Evolutionary conservation across 768 basidiomycete genomes (phyloP).

Genomic region (Ramaria sp.): DNA sequence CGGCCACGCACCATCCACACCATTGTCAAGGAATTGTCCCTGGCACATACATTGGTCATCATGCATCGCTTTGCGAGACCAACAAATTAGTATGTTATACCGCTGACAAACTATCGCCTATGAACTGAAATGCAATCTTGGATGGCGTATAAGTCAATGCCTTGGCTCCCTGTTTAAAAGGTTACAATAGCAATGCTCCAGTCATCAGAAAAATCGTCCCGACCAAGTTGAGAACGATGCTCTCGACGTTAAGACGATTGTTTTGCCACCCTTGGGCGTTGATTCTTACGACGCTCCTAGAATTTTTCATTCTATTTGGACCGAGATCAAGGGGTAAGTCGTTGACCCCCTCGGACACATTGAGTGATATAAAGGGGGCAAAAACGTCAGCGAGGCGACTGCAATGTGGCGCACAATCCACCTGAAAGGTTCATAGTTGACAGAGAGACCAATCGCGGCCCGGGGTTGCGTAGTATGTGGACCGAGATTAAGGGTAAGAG

Average conservation of each 20-base stretch:
- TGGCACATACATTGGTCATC: background rate
- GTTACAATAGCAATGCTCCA: background rate
- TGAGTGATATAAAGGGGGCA: conserved; percentile 21
- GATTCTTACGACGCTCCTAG: conserved; percentile 29
- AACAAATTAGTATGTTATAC: conserved; percentile 18
- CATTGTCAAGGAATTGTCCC: conserved; percentile 44
- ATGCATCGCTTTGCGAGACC: background rate
- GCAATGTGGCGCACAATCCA: background rate
- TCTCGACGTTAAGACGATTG: conserved; percentile 43
- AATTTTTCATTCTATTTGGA: background rate
- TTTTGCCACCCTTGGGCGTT: conserved; percentile 52
- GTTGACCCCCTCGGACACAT: conserved; percentile 38
- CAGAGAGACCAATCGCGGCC: conserved; percentile 37
- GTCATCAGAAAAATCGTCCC: background rate
- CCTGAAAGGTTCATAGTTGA: conserved; percentile 35
- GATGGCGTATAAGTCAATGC: conserved; percentile 36
- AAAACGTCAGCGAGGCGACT: background rate
- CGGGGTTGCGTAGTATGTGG: conserved; percentile 36
- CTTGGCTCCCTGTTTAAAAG: conserved; percentile 31
- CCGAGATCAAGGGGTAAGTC: conserved; percentile 25
- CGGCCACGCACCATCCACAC: conserved; percentile 49
- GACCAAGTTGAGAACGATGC: conserved; percentile 35
- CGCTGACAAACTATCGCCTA: conserved; percentile 48
- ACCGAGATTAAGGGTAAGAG: conserved; percentile 36
- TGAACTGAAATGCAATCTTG: conserved; percentile 40